phyloP scores from a whole-genome alignment of 768 basidiomycete genomes.

The Kwoniella bestiolae region DNA sequence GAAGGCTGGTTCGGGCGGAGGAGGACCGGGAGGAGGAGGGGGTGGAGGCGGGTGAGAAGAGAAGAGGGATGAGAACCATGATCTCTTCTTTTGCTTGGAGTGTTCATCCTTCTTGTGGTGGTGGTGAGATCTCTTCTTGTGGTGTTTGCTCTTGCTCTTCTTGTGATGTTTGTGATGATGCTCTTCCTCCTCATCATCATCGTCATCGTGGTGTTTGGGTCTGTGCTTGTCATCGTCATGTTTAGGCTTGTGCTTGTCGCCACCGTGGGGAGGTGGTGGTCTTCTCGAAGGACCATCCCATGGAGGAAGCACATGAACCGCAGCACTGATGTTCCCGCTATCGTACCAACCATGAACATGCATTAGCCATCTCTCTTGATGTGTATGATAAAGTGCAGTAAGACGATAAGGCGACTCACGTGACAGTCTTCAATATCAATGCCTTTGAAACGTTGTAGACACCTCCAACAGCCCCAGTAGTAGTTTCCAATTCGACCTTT shows the following conservation, averaged over 20 bases:
- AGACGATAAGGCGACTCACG: slow-evolving; percentile 1
- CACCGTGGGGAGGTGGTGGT: slow-evolving; percentile 19
- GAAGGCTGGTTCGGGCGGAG: slow-evolving; percentile 32
- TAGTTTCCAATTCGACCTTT: slow-evolving; percentile 25
- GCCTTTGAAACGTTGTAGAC: slow-evolving; percentile 38
- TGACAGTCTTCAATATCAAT: slow-evolving; percentile 33
- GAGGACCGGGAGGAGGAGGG: slow-evolving; percentile 12
- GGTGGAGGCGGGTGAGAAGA: slow-evolving; percentile 9
- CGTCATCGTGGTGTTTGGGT: slow-evolving; percentile 6
- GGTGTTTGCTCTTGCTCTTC: slow-evolving; percentile 15
- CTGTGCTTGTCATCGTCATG: slow-evolving; percentile 12
- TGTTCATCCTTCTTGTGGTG: slow-evolving; percentile 20
- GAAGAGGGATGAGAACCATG: background rate
- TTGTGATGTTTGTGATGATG: slow-evolving; percentile 18
- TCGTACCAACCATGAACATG: background rate
- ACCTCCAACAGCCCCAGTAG: slow-evolving; percentile 30
- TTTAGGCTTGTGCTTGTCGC: background rate
- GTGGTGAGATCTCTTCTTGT: slow-evolving; percentile 19
- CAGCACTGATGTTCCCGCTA: slow-evolving; percentile 43
- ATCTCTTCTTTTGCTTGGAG: slow-evolving; percentile 2
- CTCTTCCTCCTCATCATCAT: slow-evolving; percentile 15
- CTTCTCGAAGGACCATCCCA: slow-evolving; percentile 21
- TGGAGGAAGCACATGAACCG: slow-evolving; percentile 31
- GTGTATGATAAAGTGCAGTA: no score
- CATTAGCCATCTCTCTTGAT: background rate